Conservation (phyloP, 2,329 filamentous ascomycete genomes). For the Beauveria sp. region DNA sequence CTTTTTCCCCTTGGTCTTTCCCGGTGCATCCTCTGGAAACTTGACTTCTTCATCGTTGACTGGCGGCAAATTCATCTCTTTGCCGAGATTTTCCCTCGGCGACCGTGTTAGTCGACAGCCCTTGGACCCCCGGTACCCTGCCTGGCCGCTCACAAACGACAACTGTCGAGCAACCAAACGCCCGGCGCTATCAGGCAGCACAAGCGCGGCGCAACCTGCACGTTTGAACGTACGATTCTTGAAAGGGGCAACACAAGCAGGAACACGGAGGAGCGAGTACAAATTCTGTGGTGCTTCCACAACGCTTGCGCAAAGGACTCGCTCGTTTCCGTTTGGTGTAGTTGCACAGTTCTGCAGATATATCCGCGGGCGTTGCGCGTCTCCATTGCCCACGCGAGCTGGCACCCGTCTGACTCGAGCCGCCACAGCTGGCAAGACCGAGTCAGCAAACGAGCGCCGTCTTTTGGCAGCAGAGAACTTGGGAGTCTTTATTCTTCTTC, state of each 20-base stretch:
- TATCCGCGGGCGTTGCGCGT: not conserved
- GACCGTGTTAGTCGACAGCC: not conserved
- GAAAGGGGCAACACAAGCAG: not conserved
- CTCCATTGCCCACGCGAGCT: not conserved
- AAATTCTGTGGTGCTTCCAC: not conserved
- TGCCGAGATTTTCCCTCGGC: not conserved
- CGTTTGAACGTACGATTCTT: not conserved
- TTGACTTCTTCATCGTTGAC: not conserved
- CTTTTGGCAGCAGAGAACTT: not conserved
- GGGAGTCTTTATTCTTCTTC: not conserved
- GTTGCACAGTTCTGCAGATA: not conserved
- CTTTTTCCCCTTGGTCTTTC: not conserved
- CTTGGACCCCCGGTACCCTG: not conserved
- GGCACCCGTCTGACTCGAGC: not conserved
- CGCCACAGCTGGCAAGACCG: not conserved
- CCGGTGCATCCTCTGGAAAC: not conserved
- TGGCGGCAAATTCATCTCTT: not conserved
- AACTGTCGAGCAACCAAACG: not conserved
- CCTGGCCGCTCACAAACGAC: not conserved
- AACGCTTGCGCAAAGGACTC: not conserved
- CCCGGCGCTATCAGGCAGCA: not conserved
- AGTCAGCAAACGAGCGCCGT: not conserved
- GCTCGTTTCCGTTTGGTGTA: not conserved
- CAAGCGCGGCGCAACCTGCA: conserved; percentile 1
- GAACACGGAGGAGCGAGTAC: too few species aligned